A percentile compares a stretch with the other conserved stretches of the same genome.
These are phyloP conservation scores for Melastoma malabathricum DNA, from an alignment of 345 rosid species.

Conservation along the genomic window DNA sequence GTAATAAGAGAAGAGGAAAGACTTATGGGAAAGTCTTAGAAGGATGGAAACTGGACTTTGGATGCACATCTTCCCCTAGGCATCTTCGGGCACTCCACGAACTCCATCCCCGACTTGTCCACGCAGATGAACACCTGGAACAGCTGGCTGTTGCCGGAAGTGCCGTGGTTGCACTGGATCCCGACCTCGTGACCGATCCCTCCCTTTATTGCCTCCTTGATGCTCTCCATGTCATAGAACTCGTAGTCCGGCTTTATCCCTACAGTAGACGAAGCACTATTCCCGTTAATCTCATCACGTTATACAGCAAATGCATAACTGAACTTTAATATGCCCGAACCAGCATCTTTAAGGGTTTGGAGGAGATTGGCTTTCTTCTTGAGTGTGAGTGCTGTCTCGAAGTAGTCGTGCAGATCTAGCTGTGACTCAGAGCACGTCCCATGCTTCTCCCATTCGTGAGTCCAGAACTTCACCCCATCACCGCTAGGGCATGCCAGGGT, in stretches of 20 bases:
- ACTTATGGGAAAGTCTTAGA: conserved; percentile 15
- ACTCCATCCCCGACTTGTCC: conserved; percentile 46
- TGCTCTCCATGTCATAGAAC: conserved; percentile 25
- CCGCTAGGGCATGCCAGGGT: conserved; percentile 62
- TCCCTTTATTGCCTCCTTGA: conserved; percentile 34
- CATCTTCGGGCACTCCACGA: conserved; percentile 51
- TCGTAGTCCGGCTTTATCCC: conserved; percentile 55
- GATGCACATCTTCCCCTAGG: conserved; percentile 36
- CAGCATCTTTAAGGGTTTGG: conserved; percentile 29
- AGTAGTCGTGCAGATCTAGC: conserved; percentile 57
- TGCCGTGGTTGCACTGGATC: conserved; percentile 49
- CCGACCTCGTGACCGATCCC: conserved; percentile 39
- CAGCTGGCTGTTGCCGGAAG: conserved; percentile 33
- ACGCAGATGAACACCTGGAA: conserved; percentile 51
- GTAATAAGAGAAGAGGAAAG: too few relatives aligned
- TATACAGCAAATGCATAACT: neutral
- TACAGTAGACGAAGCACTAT: neutral
- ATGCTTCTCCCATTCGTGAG: conserved; percentile 77
- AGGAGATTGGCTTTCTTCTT: conserved; percentile 44
- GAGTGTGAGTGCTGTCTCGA: conserved; percentile 38
- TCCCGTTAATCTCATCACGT: neutral
- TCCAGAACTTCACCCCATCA: conserved; percentile 53
- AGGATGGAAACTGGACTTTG: conserved; percentile 46
- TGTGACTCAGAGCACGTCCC: conserved; percentile 73
- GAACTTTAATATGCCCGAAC: conserved; percentile 9